Base-by-base conservation (phyloP, 2,329 filamentous ascomycete genomes). In the Lecanicillium sp. region DNA sequence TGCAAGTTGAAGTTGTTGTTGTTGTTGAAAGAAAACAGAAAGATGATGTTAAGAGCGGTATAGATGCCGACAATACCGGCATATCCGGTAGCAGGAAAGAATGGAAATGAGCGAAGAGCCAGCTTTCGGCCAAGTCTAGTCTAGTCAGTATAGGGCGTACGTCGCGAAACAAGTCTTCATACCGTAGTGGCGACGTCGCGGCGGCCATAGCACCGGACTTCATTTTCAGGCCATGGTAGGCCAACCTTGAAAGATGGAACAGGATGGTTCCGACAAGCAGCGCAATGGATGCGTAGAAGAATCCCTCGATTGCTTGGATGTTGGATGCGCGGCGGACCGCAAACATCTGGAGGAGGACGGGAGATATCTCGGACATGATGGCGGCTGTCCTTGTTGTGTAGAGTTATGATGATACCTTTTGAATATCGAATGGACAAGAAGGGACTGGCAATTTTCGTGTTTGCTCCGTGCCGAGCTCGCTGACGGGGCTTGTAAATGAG, bases 21-120 rank as follows among this genome's bases (percentile, higher is more conserved):
- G 46, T 68, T 58, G n/a, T 65, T 50, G 45, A 65, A 60, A 8
- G 58, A 59, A 36, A 71, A 65, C 5, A 58, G 55, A 15, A 63
- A 50, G 14, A 61, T 49, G 14, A 67, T 12, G 40, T 71, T 71
- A 39, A 68, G 56, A 5, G 52, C 54, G 6, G 66, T 10, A 27
- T 67, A 71, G 4, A 55, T 26, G 9, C 54, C 30, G 24, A 64
- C 53, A 8, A 66, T 36, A 8, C 57, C 39, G 0, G 57, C 56
- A 48, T 71, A 67, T 6, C 63, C 68, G 3, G 56, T 49, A 3
- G 66, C 65, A 2, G 63, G 66, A 1, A 64, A 44, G 1, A 54
- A 52, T 1, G 54, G 55, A 2, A 58, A 52, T 26, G 58, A 61
- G 4, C 54, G 58, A 15, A 66, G 54, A 21, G 56, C 49, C 6